phyloP scores from a whole-genome alignment of 768 basidiomycete genomes.

The Cyathus striatus region DNA sequence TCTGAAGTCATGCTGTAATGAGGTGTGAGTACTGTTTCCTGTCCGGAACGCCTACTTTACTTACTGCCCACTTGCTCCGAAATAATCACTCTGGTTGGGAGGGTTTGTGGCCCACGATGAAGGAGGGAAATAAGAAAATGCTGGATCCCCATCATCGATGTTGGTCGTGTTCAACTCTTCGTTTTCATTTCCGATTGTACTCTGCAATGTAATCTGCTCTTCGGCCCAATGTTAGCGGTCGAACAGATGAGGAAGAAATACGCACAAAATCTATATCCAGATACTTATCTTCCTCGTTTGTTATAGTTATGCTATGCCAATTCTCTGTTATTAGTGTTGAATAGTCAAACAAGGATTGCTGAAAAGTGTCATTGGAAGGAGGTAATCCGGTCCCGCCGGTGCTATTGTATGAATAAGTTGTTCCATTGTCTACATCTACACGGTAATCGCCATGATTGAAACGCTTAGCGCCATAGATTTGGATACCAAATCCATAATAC shows the following conservation, averaged over 20 bases:
- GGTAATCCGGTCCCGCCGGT: conserved; percentile 11
- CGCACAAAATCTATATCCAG: conserved; percentile 16
- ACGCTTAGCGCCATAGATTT: conserved; percentile 12
- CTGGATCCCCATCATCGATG: conserved; percentile 25
- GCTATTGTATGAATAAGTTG: conserved; percentile 1
- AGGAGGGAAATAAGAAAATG: conserved; percentile 29
- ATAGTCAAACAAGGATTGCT: too few relatives aligned
- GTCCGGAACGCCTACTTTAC: conserved; percentile 10
- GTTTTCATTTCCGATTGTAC: conserved; percentile 9
- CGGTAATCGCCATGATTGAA: conserved; percentile 11
- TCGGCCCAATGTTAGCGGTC: too few relatives aligned
- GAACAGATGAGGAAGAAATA: neutral
- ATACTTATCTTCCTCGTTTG: conserved; percentile 7
- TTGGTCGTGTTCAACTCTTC: conserved; percentile 15
- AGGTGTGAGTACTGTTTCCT: too few relatives aligned
- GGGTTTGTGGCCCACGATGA: conserved; percentile 28
- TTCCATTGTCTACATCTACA: conserved; percentile 7
- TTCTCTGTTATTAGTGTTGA: too few relatives aligned
- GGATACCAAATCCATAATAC: conserved; percentile 28
- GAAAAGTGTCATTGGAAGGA: neutral
- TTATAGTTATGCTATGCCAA: conserved; percentile 9
- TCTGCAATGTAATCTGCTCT: conserved; percentile 12
- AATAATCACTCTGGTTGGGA: conserved; percentile 28
- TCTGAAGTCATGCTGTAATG: conserved; percentile 28
- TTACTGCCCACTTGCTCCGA: conserved; percentile 37